Percentiles rank a stretch among this genome's conserved stretches.
These are phyloP conservation scores for Trichomonas vaginalis DNA, from an alignment of 208 protist species.

Conservation along the genomic window DNA sequence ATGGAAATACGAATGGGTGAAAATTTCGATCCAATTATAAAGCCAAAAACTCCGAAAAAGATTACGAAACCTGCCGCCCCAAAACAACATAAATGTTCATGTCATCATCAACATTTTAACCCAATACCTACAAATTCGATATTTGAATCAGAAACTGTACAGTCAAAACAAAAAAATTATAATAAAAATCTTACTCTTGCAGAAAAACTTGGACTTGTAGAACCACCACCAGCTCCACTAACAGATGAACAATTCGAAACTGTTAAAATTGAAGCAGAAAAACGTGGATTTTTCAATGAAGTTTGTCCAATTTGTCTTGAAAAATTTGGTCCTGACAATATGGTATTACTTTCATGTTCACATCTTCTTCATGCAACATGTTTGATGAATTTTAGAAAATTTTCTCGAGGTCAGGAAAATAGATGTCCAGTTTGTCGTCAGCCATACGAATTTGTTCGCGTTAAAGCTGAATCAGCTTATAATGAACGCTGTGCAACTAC, in stretches of 20 bases:
- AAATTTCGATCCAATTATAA: not conserved
- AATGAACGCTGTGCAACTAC: not conserved
- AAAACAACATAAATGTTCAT: not conserved
- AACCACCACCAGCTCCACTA: not conserved
- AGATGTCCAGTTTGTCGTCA: not conserved
- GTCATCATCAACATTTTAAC: not conserved
- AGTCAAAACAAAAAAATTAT: not conserved
- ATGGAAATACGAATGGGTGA: not conserved
- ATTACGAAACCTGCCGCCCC: not conserved
- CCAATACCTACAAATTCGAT: not conserved
- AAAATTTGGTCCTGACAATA: slow-evolving; percentile 12
- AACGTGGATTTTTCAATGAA: slow-evolving; percentile 13
- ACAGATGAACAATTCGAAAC: slow-evolving; percentile 16
- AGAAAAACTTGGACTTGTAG: not conserved
- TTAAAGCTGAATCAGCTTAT: not conserved
- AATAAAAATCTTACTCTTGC: not conserved
- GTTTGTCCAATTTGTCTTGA: not conserved
- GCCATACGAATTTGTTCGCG: not conserved
- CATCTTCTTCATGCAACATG: not conserved
- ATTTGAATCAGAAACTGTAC: not conserved
- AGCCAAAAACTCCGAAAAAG: not conserved
- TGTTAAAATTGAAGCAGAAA: slow-evolving; percentile 1
- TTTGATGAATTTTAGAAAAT: slow-evolving; percentile 8
- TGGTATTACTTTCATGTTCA: not conserved
- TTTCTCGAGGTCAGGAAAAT: not conserved